Percentiles rank a stretch among this genome's conserved stretches.
phyloP scores from a whole-genome alignment of 2,329 filamentous ascomycete genomes.

The Fusarium udum region DNA sequence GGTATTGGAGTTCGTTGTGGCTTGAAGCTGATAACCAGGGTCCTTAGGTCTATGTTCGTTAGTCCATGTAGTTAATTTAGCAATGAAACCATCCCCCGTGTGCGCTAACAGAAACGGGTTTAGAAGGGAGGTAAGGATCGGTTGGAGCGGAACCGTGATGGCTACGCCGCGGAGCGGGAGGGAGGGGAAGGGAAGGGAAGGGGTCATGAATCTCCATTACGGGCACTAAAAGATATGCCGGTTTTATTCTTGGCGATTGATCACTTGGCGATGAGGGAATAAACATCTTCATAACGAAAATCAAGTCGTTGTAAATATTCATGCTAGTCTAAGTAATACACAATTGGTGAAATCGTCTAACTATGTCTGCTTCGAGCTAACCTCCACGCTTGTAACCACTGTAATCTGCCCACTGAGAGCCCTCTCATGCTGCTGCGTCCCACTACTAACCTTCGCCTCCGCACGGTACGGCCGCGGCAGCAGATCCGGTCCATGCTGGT shows the following conservation, averaged over 20 bases:
- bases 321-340: neutral
- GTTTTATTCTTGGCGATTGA: neutral
- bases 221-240: neutral
- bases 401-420: constrained; percentile 35
- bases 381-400: constrained; percentile 44
- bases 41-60: neutral
- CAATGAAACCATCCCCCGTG: constrained; percentile 20
- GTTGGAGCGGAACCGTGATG: constrained; percentile 5
- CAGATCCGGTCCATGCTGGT: constrained; percentile 21
- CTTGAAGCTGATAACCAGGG: neutral
- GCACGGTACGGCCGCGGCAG: constrained; percentile 21
- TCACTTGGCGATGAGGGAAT: neutral
- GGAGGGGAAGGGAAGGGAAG: neutral
- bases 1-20: constrained; percentile 2
- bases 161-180: neutral
- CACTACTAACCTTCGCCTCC: constrained; percentile 8
- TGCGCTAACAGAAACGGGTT: neutral
- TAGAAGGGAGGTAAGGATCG: neutral
- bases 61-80: neutral
- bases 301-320: neutral
- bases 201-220: neutral
- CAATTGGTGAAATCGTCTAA: neutral
- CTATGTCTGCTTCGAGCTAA: constrained; percentile 26
- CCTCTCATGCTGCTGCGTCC: neutral
- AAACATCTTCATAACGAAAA: neutral